These are phyloP conservation scores for Candolleomyces efflorescens DNA, from an alignment of 768 basidiomycete species.

Conservation along the genomic window DNA sequence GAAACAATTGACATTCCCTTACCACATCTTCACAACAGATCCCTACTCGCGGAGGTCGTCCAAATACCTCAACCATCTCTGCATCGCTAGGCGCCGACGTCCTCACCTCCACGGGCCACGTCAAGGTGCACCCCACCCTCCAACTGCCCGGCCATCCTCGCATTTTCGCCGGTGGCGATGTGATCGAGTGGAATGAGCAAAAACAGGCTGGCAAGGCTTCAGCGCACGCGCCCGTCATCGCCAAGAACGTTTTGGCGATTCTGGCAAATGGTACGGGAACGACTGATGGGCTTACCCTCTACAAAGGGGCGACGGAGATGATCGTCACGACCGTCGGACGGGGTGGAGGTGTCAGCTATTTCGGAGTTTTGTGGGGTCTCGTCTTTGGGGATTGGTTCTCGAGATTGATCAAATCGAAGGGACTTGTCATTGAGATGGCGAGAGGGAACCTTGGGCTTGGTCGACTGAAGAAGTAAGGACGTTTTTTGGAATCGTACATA, in stretches of 20 bases:
- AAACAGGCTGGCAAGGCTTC: constrained; percentile 16
- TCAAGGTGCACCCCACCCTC: constrained; percentile 44
- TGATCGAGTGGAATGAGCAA: constrained; percentile 17
- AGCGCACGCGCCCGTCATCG: constrained; percentile 13
- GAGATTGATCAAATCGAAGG: constrained; percentile 11
- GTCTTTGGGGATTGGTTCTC: constrained; percentile 10
- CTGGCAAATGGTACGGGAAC: neutral
- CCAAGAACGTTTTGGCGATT: constrained; percentile 9
- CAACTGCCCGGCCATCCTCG: constrained; percentile 14
- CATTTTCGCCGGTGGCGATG: constrained; percentile 20
- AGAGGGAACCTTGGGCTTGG: constrained; percentile 4
- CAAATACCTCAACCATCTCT: constrained; percentile 43
- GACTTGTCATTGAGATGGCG: constrained; percentile 5
- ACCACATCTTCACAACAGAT: constrained; percentile 17
- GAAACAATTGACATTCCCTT: neutral
- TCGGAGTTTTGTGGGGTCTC: constrained; percentile 10
- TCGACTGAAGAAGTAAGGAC: no score
- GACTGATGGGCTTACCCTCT: neutral
- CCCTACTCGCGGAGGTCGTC: constrained; percentile 28
- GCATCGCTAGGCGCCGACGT: constrained; percentile 28
- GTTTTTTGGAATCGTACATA: no score
- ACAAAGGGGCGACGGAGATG: constrained; percentile 8
- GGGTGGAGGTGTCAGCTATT: constrained; percentile 8
- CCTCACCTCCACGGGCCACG: constrained; percentile 28
- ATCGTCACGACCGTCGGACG: constrained; percentile 10